Conservation (phyloP, 176 grass and related monocot genomes). For the Triticum urartu region DNA sequence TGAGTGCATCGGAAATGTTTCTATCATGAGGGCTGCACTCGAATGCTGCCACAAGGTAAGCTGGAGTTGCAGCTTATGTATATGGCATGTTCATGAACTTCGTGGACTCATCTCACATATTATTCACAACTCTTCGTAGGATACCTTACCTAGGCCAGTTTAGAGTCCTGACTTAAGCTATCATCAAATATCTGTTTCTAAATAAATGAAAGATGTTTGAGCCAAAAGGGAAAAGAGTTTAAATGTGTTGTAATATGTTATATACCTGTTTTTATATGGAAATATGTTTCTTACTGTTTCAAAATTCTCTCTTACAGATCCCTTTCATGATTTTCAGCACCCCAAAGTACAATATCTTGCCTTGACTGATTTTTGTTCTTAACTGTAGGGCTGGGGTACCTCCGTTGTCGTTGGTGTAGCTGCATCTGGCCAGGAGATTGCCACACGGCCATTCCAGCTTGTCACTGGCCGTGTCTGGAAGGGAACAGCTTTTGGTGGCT, state of each 20-base stretch:
- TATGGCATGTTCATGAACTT: not conserved
- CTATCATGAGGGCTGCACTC: constrained; percentile 86
- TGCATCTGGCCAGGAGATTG: constrained; percentile 93
- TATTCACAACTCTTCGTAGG: too few species aligned
- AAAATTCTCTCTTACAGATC: too few species aligned
- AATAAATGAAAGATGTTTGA: not conserved
- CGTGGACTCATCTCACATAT: not conserved
- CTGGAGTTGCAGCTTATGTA: not conserved
- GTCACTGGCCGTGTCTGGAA: constrained; percentile 96
- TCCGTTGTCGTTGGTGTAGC: constrained; percentile 88
- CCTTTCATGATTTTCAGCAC: not conserved
- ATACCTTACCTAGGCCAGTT: too few species aligned
- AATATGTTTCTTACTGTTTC: too few species aligned
- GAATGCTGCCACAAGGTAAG: constrained; percentile 99
- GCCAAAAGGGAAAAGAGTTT: not conserved
- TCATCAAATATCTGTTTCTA: not conserved
- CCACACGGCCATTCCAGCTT: constrained; percentile 87
- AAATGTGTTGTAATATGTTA: too few species aligned
- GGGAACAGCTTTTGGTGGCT: constrained; percentile 94
- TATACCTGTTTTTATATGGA: too few species aligned
- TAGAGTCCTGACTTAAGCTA: not conserved
- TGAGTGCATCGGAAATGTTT: constrained; percentile 98
- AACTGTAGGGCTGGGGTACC: constrained; percentile 92
- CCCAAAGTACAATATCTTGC: not conserved
- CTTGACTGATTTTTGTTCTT: not conserved